Conservation (phyloP, 306 rosid genomes). For the Sindora glabra region DNA sequence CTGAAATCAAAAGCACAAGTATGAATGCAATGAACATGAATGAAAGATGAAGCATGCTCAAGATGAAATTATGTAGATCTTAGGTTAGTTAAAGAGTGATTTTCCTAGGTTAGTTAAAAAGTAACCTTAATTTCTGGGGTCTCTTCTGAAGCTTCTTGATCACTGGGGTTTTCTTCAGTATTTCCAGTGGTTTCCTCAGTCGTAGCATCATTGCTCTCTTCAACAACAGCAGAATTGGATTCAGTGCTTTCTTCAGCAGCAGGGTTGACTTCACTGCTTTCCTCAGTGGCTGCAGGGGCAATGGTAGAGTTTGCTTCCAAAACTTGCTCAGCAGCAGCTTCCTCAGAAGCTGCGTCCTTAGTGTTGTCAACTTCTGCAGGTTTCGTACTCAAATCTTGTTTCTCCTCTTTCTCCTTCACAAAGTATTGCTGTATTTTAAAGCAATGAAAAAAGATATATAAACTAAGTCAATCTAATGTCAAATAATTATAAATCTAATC, state of each 20-base stretch:
- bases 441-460: background rate
- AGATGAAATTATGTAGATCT: background rate
- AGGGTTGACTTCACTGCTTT: slow-evolving; percentile 40
- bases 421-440: slow-evolving; percentile 52
- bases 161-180: slow-evolving; percentile 37
- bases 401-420: slow-evolving; percentile 55
- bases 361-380: slow-evolving; percentile 49
- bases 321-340: slow-evolving; percentile 24
- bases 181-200: slow-evolving; percentile 45
- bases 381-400: slow-evolving; percentile 25
- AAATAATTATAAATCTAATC: background rate
- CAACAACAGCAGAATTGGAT: background rate
- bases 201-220: background rate
- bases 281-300: slow-evolving; percentile 25
- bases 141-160: slow-evolving; percentile 67
- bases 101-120: slow-evolving; percentile 1
- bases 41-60: background rate
- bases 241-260: slow-evolving; percentile 32
- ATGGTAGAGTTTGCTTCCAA: slow-evolving; percentile 28
- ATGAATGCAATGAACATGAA: background rate
- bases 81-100: background rate
- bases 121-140: slow-evolving; percentile 71
- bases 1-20: slow-evolving; percentile 39
- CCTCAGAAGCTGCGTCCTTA: slow-evolving; percentile 32
- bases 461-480: background rate